Evolutionary conservation across 805 yeast genomes (phyloP), one percentile per base, ranked within the genome.

Genomic region (Saccharomycopsis schoenii): DNA sequence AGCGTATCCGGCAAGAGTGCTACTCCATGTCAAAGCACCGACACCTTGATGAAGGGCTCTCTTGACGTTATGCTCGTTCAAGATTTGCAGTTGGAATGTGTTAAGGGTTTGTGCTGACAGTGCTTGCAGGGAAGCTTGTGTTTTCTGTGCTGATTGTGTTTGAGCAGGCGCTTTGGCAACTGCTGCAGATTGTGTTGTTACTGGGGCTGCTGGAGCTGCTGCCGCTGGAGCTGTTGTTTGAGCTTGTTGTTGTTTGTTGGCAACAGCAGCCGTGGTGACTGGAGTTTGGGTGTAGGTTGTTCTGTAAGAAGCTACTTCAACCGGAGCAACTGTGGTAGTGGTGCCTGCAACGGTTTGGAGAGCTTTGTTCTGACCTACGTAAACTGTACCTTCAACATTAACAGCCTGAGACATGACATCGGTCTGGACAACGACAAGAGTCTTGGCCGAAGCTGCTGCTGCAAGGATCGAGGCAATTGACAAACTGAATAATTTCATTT

Each of bases 21-120:
- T 68, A 61, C 76, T 76, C 88, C 88, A 84, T 5, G 75, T 66
- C 65, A 84, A 71, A 11, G 73, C 70, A 8, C 73, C 72, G 40
- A 75, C 78, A 42, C 75, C 73, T 19, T 61, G 64, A 67, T 81
- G 85, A 17, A 66, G 61, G 36, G 81, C 75, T 73, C 88, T 76
- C 67, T 76, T 72, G 17, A 62, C 61, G 69, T 84, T 84, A 70
- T 83, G 86, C 56, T 76, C 79, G 56, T 73, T 74, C 65, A 83
- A 72, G 43, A 82, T 73, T 37, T 71, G 67, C 63, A 68, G 66
- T 34, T 79, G 77, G 61, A 78, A 74, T 60, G 69, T 59, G 40
- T 66, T 24, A 21, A 64, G 58, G 11, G 42, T 57, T 17, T 64
- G 25, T 17, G 62, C 51, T 17, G 62, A 17, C 43, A 58, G 52